Conservation (phyloP, 495 filamentous ascomycete species). For the Penicillium odoratum region DNA sequence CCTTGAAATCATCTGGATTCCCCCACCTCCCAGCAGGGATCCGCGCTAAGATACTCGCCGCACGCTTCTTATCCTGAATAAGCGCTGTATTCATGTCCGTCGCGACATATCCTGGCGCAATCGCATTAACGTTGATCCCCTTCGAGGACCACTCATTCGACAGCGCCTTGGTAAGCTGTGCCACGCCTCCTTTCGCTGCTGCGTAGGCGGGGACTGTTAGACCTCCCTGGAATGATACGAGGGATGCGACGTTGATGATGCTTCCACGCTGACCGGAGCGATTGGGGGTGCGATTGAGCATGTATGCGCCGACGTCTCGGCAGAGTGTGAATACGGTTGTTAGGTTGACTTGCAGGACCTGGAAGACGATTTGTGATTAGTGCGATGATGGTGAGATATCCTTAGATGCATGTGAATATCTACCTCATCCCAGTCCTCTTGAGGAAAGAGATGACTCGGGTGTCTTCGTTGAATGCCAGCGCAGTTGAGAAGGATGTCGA, state of each 20-base stretch:
- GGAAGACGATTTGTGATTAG: neutral
- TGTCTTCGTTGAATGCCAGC: conserved; percentile 87
- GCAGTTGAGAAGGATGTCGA: conserved; percentile 79
- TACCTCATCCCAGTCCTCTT: conserved; percentile 77
- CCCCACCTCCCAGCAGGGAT: conserved; percentile 78
- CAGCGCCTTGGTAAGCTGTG: conserved; percentile 77
- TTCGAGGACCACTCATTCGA: conserved; percentile 77
- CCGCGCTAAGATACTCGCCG: conserved; percentile 66
- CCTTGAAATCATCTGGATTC: conserved; percentile 40
- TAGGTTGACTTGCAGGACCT: conserved; percentile 81
- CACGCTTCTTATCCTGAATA: conserved; percentile 61
- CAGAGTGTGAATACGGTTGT: conserved; percentile 74
- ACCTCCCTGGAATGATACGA: conserved; percentile 82
- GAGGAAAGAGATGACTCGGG: conserved; percentile 74
- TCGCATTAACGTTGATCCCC: conserved; percentile 72
- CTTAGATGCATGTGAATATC: neutral
- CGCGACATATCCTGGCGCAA: conserved; percentile 74
- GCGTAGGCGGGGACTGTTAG: conserved; percentile 83
- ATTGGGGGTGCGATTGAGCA: conserved; percentile 57
- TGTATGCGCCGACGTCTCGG: conserved; percentile 76
- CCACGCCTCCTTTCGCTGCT: conserved; percentile 76
- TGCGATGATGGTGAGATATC: conserved; percentile 9
- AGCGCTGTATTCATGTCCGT: conserved; percentile 86
- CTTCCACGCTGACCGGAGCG: conserved; percentile 55
- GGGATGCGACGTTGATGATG: conserved; percentile 78